Evolutionary conservation across 2,329 filamentous ascomycete species (phyloP).

Genomic region (Lasiodiplodia sp.): DNA sequence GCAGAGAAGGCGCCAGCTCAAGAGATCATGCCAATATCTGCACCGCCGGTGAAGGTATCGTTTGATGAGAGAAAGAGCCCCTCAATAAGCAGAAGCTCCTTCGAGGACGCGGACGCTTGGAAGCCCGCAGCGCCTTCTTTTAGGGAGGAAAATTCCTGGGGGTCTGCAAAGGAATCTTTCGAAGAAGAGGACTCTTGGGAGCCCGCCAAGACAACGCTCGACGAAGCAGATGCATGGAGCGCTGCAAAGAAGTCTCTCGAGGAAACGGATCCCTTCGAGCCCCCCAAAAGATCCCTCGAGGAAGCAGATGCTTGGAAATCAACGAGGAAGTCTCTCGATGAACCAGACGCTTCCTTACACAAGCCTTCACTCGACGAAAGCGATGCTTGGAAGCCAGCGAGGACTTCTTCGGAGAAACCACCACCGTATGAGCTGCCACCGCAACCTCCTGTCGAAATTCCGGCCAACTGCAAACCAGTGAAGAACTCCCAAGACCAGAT

Average conservation of each 20-base stretch:
- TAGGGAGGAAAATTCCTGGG: not conserved
- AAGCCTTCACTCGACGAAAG: not conserved
- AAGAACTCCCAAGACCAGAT: slow-evolving; percentile 12
- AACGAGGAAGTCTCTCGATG: not conserved
- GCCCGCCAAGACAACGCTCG: not conserved
- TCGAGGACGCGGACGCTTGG: not conserved
- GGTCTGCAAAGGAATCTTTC: not conserved
- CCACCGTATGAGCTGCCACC: not conserved
- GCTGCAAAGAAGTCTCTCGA: slow-evolving; percentile 4
- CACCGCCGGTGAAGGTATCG: slow-evolving; percentile 1
- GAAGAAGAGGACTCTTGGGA: not conserved
- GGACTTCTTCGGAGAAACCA: not conserved
- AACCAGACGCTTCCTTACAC: not conserved
- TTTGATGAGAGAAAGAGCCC: slow-evolving; percentile 3
- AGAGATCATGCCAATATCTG: not conserved
- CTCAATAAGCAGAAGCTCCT: not conserved
- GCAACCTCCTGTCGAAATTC: not conserved
- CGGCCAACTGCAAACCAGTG: not conserved
- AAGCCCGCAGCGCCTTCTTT: slow-evolving; percentile 1
- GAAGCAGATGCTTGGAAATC: slow-evolving; percentile 14
- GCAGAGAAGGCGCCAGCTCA: not conserved
- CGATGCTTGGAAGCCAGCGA: not conserved
- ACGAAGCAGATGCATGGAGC: not conserved
- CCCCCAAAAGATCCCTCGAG: not conserved
- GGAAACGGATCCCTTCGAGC: not conserved